Evolutionary conservation across 495 filamentous ascomycete genomes (phyloP).

Genomic region (Aspergillus conjunctus): DNA sequence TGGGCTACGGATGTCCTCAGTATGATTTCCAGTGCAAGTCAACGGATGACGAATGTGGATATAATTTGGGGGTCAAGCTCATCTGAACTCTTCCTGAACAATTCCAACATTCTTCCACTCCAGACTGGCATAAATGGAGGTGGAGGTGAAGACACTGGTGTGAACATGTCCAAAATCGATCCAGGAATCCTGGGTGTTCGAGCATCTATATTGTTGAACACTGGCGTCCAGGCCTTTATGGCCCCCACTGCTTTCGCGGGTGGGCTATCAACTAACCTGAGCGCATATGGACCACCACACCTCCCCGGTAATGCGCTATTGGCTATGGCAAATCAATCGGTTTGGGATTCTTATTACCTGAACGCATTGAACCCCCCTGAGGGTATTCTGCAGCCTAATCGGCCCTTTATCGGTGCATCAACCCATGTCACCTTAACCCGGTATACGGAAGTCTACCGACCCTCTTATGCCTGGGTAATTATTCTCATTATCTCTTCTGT

Average conservation of each 20-base stretch:
- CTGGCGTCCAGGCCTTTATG: conserved; percentile 23
- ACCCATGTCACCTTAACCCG: conserved; percentile 17
- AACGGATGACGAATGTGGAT: background rate
- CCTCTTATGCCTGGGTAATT: conserved; percentile 17
- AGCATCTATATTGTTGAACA: conserved; percentile 22
- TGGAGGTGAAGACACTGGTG: background rate
- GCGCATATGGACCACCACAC: conserved; percentile 16
- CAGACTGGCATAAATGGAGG: background rate
- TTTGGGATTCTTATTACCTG: background rate
- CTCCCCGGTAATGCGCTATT: conserved; percentile 9
- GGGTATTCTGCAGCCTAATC: background rate
- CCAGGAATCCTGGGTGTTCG: conserved; percentile 7
- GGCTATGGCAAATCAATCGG: conserved; percentile 1
- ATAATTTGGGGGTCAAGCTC: conserved; percentile 8
- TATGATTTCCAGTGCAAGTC: conserved; percentile 8
- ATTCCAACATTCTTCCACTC: conserved; percentile 6
- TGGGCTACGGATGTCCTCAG: conserved; percentile 12
- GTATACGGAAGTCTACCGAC: conserved; percentile 21
- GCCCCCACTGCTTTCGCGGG: conserved; percentile 20
- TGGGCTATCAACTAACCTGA: conserved; percentile 19
- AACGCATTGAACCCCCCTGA: background rate
- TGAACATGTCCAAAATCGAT: conserved; percentile 12
- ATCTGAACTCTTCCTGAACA: conserved; percentile 16
- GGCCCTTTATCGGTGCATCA: conserved; percentile 21
- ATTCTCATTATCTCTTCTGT: conserved; percentile 14